phyloP scores from a whole-genome alignment of 805 yeast genomes.

The Grigorovia transvaalensis region DNA sequence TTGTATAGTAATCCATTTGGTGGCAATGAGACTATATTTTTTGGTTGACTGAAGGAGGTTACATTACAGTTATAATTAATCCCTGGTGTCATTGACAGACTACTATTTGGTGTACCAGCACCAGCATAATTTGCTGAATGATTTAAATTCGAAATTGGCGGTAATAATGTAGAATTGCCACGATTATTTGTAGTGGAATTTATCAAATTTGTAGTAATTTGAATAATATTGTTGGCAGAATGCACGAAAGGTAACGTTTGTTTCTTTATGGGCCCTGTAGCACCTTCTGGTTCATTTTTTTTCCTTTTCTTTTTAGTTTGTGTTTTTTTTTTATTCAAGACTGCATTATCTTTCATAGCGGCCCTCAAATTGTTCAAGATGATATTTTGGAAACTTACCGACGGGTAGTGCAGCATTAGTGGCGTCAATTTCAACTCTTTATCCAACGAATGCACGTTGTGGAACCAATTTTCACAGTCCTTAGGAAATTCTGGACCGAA shows the following conservation, averaged over 20 bases:
- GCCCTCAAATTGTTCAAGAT: neutral
- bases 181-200: too few relatives aligned
- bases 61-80: too few relatives aligned
- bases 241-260: neutral
- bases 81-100: too few relatives aligned
- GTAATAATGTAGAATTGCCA: neutral
- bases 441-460: neutral
- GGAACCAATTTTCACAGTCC: conserved; percentile 19
- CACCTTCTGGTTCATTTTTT: neutral
- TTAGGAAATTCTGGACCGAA: conserved; percentile 57
- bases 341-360: neutral
- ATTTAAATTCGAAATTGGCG: neutral
- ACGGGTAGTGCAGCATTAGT: neutral
- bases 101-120: neutral
- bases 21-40: too few relatives aligned
- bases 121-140: neutral
- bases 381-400: neutral
- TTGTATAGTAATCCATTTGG: neutral
- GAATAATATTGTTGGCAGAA: neutral
- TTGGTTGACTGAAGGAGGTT: too few relatives aligned
- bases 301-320: neutral
- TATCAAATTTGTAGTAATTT: neutral
- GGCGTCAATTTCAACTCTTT: neutral
- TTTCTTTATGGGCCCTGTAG: neutral
- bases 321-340: neutral